Evolutionary conservation across 768 basidiomycete species (phyloP).

Genomic region (Leucosporidium creatinivorum): DNA sequence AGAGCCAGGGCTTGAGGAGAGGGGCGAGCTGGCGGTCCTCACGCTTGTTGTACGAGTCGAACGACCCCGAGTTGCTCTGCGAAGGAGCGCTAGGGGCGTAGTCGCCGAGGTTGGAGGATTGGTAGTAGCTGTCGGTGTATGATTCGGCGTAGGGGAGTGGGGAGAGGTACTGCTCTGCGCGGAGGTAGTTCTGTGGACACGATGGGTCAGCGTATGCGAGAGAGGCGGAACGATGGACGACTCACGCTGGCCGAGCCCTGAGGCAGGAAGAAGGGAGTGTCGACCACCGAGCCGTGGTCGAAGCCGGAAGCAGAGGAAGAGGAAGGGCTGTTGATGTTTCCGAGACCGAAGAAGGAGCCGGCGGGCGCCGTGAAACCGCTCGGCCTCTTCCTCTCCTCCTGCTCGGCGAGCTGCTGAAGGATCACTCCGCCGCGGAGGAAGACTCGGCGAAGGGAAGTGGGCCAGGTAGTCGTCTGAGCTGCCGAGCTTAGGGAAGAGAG

Average conservation of each 20-base stretch:
- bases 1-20: constrained; percentile 2
- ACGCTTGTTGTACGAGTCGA: no score
- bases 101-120: background rate
- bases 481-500: background rate
- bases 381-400: background rate
- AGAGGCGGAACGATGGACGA: background rate
- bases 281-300: background rate
- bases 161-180: constrained; percentile 2
- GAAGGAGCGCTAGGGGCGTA: background rate
- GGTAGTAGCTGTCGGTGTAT: background rate
- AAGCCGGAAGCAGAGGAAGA: background rate
- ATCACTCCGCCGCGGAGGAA: background rate
- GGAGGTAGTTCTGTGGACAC: background rate
- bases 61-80: no score
- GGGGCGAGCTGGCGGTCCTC: background rate
- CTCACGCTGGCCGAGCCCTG: background rate
- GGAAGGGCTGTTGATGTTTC: background rate
- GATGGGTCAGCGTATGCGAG: background rate
- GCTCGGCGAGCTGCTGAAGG: background rate
- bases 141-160: background rate
- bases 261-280: background rate
- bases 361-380: background rate
- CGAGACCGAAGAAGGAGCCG: background rate
- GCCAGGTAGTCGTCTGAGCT: background rate
- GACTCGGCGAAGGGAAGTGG: background rate